These are phyloP conservation scores for Haplosporangium gracile DNA, from an alignment of 192 early-diverging fungal species.

Conservation along the genomic window DNA sequence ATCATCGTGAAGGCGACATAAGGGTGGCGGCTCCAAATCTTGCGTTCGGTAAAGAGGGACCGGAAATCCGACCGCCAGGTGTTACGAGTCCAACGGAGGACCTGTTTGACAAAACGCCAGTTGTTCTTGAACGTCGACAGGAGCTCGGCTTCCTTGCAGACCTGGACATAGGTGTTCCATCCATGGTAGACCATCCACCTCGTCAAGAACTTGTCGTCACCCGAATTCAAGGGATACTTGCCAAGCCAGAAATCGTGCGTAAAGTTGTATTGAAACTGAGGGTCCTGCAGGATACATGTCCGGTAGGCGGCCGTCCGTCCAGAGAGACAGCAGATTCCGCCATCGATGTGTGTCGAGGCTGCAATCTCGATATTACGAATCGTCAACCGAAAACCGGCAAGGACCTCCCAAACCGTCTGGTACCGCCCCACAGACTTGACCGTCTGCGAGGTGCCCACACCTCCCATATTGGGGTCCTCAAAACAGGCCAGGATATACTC, in stretches of 20 bases:
- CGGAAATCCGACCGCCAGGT: conserved; percentile 80
- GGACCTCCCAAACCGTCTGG: conserved; percentile 80
- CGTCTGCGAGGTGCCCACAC: conserved; percentile 76
- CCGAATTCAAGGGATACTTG: conserved; percentile 79
- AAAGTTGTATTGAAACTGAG: conserved; percentile 78
- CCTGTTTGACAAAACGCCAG: conserved; percentile 79
- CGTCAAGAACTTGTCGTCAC: conserved; percentile 83
- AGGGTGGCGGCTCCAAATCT: conserved; percentile 76
- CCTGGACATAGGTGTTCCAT: conserved; percentile 79
- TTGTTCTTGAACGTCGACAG: conserved; percentile 82
- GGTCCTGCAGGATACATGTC: conserved; percentile 76
- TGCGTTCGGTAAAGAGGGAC: conserved; percentile 72
- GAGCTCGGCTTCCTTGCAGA: conserved; percentile 76
- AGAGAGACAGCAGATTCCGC: conserved; percentile 81
- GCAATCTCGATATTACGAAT: conserved; percentile 83
- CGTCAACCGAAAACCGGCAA: conserved; percentile 77
- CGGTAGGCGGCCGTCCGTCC: conserved; percentile 81
- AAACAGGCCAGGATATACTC: conserved; percentile 79
- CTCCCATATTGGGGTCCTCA: conserved; percentile 79
- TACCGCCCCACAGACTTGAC: conserved; percentile 70
- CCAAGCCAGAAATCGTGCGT: conserved; percentile 79
- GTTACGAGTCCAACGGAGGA: conserved; percentile 83
- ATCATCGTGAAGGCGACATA: conserved; percentile 83
- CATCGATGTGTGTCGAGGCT: conserved; percentile 80
- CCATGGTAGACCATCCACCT: conserved; percentile 80